Percentiles rank a stretch among this genome's conserved stretches.
Conservation (phyloP, 768 basidiomycete genomes). For the Serendipita sp. region DNA sequence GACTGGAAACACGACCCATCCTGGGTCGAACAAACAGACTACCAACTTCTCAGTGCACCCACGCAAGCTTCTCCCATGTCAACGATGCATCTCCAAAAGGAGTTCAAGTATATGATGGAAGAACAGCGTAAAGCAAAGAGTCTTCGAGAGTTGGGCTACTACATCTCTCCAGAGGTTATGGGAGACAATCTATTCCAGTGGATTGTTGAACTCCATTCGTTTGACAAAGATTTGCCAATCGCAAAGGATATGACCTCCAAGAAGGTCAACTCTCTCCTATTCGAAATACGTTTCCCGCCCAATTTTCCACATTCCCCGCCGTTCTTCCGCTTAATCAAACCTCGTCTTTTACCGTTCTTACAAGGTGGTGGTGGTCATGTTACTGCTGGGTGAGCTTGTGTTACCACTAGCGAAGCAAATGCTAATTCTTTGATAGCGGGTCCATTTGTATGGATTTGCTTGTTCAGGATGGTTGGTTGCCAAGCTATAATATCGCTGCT, state of each 20-base stretch:
- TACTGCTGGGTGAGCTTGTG: slow-evolving; percentile 30
- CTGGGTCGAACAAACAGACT: slow-evolving; percentile 31
- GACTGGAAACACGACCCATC: slow-evolving; percentile 41
- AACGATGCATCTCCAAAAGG: slow-evolving; percentile 41
- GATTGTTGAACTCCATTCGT: slow-evolving; percentile 51
- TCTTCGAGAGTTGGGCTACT: slow-evolving; percentile 50
- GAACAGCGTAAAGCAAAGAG: slow-evolving; percentile 34
- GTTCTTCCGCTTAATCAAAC: slow-evolving; percentile 60
- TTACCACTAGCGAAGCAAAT: neutral
- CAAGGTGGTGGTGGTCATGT: slow-evolving; percentile 54
- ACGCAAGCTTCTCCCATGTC: slow-evolving; percentile 37
- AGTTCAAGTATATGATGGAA: slow-evolving; percentile 43
- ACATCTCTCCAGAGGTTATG: slow-evolving; percentile 47
- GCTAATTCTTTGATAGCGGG: slow-evolving; percentile 26
- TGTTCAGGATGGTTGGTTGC: slow-evolving; percentile 53
- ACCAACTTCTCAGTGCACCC: slow-evolving; percentile 44
- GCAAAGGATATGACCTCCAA: slow-evolving; percentile 40
- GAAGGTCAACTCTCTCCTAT: slow-evolving; percentile 46
- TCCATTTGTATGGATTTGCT: slow-evolving; percentile 64
- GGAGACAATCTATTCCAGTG: slow-evolving; percentile 56
- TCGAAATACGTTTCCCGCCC: slow-evolving; percentile 56
- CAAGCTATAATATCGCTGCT: slow-evolving; percentile 38
- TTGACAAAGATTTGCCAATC: slow-evolving; percentile 43
- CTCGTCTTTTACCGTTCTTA: slow-evolving; percentile 49
- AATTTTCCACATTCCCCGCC: slow-evolving; percentile 54